Base-by-base conservation (phyloP, 495 filamentous ascomycete genomes). In the Talaromyces ruber region DNA sequence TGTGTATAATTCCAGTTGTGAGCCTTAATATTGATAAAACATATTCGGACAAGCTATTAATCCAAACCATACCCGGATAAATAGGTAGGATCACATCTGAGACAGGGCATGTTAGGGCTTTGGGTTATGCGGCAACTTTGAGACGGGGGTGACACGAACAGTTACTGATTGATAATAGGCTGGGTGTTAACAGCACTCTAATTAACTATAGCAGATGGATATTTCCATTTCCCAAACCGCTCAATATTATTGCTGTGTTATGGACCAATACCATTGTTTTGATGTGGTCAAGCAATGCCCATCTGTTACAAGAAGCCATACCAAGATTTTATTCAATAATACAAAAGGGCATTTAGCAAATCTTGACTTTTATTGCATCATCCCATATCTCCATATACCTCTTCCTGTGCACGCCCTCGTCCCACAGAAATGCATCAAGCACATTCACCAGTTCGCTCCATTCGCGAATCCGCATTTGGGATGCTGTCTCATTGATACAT, bases 321-420 rank as follows among this genome's bases (percentile, higher is more conserved):
- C 8, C n/a, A 7, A 47, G 34, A 47, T 4, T 8, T 7, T 21
- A 21, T 21, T 47, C 43, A 32, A 7, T 22, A 21, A 14, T 16
- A 21, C 8, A 47, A 25, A 6, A 28, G 3, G 4, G 14, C 11
- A 53, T 6, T 28, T 53, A 3, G 7, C 16, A 24, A 16, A n/a
- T 28, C 14, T 12, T 24, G 12, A n/a, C n/a, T 53, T n/a, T 22
- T n/a, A 6, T 24, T 0, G 55, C 32, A 58, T 58, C 55, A 24
- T 39, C n/a, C 55, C 55, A 58, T 6, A 58, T 58, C 4, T 58
- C 55, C n/a, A 37, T 16, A 58, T 58, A 58, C 32, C 55, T 58
- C 2, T 28, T 32, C 28, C 4, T 37, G 47, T 39, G 37, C 6
- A 37, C 21, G 2, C 16, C n/a, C 18, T 22, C 22, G 25, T 59